Percentiles rank a stretch among this genome's conserved stretches.
Conservation (phyloP, 2,329 filamentous ascomycete genomes). For the Didymella sp. region DNA sequence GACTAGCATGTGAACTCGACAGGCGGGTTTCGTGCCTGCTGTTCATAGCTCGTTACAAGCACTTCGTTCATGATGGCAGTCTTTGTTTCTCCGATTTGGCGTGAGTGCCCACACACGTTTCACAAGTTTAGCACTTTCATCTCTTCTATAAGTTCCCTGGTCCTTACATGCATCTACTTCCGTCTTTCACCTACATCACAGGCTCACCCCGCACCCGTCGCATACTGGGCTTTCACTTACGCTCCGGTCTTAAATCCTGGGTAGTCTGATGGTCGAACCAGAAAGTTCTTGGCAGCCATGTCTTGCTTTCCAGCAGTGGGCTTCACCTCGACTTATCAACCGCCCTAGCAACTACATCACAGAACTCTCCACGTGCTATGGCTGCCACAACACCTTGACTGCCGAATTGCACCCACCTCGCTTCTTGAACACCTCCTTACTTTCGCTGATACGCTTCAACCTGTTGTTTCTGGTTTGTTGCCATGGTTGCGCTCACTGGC, state of each 20-base stretch:
- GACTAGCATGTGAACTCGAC: too few species aligned
- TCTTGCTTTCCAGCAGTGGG: not conserved
- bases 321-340: constrained; percentile 2
- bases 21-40: too few species aligned
- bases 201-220: not conserved
- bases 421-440: not conserved
- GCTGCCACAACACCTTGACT: not conserved
- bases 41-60: too few species aligned
- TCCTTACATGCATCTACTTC: too few species aligned
- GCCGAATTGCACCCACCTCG: not conserved
- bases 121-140: not conserved
- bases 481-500: constrained; percentile 1
- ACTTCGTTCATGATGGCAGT: too few species aligned
- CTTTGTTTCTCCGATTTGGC: too few species aligned
- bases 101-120: too few species aligned
- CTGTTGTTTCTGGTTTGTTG: not conserved
- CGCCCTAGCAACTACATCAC: not conserved
- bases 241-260: not conserved
- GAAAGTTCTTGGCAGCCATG: not conserved
- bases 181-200: not conserved
- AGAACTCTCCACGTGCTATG: not conserved
- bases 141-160: too few species aligned
- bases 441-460: not conserved
- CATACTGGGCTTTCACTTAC: not conserved
- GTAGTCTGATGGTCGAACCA: not conserved